These are phyloP conservation scores for Yarrowia keelungensis DNA, from an alignment of 805 yeast species.

Conservation along the genomic window DNA sequence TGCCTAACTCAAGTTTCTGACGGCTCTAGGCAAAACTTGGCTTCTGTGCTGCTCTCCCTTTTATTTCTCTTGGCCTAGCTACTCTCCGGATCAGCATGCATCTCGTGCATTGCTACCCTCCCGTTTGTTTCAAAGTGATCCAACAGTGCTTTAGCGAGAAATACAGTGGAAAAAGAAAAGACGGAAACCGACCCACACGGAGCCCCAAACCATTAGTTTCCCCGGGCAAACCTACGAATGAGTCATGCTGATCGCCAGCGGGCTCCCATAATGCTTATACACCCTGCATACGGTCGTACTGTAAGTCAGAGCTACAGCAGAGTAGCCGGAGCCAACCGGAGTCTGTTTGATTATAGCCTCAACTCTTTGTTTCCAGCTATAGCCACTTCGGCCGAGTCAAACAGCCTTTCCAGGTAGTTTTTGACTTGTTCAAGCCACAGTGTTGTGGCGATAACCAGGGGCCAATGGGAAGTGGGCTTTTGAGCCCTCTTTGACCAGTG, in stretches of 20 bases:
- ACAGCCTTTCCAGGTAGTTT: conserved; percentile 6
- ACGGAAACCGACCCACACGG: neutral
- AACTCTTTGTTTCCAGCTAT: neutral
- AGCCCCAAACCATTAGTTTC: conserved; percentile 12
- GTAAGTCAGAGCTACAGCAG: conserved; percentile 14
- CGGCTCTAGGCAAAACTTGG: conserved; percentile 10
- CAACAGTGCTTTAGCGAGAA: neutral
- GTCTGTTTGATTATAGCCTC: conserved; percentile 1
- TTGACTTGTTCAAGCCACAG: conserved; percentile 14
- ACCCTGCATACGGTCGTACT: conserved; percentile 33
- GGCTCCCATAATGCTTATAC: conserved; percentile 13
- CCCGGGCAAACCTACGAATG: conserved; percentile 29
- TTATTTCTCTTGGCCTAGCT: too few relatives aligned
- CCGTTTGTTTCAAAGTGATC: neutral
- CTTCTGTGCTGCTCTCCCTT: neutral
- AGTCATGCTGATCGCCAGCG: conserved; percentile 26
- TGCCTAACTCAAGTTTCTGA: conserved; percentile 2
- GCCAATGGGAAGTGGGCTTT: neutral
- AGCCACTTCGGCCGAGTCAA: conserved; percentile 10
- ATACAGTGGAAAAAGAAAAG: neutral
- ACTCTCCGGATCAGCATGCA: conserved; percentile 2
- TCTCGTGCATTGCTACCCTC: neutral
- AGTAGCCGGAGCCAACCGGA: conserved; percentile 5
- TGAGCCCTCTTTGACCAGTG: neutral
- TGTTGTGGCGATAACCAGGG: conserved; percentile 21